A percentile compares a stretch with the other conserved stretches of the same genome.
These are phyloP conservation scores for Hypoxylon sp. DNA, from an alignment of 2,329 filamentous ascomycete genomes.

Conservation along the genomic window DNA sequence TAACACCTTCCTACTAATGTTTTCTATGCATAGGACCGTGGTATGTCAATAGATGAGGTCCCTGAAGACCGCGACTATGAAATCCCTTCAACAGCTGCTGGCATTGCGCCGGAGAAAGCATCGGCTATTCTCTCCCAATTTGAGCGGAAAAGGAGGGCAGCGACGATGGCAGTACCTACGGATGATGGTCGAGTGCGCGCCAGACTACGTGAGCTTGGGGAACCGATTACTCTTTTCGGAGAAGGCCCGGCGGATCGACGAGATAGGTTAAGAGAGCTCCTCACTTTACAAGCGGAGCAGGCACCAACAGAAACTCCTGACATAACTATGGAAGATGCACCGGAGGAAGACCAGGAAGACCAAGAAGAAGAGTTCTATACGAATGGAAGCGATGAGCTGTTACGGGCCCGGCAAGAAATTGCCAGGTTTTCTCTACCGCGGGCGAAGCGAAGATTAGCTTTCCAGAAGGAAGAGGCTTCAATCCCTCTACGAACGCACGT, in stretches of 20 bases:
- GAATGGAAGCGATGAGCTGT: conserved; percentile 79
- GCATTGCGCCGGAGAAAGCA: conserved; percentile 83
- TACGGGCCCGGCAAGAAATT: conserved; percentile 83
- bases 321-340: conserved; percentile 72
- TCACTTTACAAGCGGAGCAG: conserved; percentile 80
- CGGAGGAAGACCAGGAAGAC: conserved; percentile 76
- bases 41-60: conserved; percentile 56
- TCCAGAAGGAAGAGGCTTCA: conserved; percentile 83
- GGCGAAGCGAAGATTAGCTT: conserved; percentile 81
- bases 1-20: conserved; percentile 40
- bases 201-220: conserved; percentile 86
- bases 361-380: conserved; percentile 97
- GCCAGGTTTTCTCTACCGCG: conserved; percentile 87
- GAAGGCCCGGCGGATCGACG: conserved; percentile 88
- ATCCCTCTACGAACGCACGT: conserved; percentile 92
- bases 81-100: conserved; percentile 74
- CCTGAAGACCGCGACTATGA: conserved; percentile 86
- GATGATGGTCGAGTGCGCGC: conserved; percentile 89
- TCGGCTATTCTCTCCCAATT: conserved; percentile 90
- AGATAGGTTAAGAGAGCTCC: conserved; percentile 85
- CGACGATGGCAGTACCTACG: conserved; percentile 91
- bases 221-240: conserved; percentile 94
- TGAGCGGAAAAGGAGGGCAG: conserved; percentile 89
- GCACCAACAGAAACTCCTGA: conserved; percentile 68
- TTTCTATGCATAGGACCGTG: conserved; percentile 51